phyloP scores from a whole-genome alignment of 1,139 yeast genomes.

The Blastobotrys persicus region DNA sequence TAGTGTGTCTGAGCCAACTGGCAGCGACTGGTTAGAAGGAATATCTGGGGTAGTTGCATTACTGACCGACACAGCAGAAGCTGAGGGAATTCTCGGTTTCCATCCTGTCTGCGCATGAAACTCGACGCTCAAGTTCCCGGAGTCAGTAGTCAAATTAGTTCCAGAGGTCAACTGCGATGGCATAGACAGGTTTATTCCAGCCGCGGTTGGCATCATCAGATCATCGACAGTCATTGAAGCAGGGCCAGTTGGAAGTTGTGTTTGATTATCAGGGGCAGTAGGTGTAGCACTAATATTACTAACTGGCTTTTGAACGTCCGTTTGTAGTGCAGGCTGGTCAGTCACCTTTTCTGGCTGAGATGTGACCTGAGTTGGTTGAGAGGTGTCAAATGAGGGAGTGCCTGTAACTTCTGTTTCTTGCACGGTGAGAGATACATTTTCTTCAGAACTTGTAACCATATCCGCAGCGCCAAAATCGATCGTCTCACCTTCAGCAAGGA shows the following conservation, averaged over 20 bases:
- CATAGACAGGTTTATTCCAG: not conserved
- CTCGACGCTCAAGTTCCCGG: not conserved
- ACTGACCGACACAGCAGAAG: not conserved
- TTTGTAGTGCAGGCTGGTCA: not conserved
- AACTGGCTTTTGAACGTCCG: not conserved
- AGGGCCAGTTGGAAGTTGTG: not conserved
- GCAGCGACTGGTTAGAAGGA: not conserved
- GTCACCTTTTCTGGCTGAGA: not conserved
- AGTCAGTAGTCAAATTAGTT: not conserved
- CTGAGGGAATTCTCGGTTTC: too few species aligned
- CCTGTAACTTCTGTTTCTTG: not conserved
- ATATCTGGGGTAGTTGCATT: not conserved
- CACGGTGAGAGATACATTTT: not conserved
- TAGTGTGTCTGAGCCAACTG: too few species aligned
- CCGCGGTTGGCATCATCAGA: not conserved
- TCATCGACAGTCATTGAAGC: not conserved
- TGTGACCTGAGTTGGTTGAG: not conserved
- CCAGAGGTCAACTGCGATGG: not conserved
- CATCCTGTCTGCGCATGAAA: too few species aligned
- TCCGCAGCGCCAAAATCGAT: not conserved
- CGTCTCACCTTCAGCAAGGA: not conserved
- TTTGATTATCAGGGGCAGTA: not conserved
- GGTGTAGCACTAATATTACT: not conserved
- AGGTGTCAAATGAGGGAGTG: not conserved
- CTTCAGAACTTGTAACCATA: not conserved